A percentile compares a stretch with the other conserved stretches of the same genome.
phyloP scores from a whole-genome alignment of 129 eudicot species.

The Pittosporum tobira region DNA sequence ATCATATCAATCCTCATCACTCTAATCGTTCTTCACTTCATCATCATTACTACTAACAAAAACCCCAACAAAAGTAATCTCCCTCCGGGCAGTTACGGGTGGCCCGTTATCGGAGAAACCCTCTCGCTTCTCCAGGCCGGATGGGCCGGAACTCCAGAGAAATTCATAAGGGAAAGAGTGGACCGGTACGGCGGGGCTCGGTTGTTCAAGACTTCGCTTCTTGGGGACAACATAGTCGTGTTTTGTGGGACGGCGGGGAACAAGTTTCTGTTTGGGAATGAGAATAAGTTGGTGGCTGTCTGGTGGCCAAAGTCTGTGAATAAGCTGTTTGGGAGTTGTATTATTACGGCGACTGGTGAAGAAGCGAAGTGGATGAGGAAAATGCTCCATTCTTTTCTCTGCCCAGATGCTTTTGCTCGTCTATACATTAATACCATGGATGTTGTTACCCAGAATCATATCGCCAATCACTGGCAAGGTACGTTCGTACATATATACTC shows the following conservation, averaged over 20 bases:
- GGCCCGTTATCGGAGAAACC: conserved; percentile 36
- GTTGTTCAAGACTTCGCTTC: conserved; percentile 24
- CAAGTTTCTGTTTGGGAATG: conserved; percentile 37
- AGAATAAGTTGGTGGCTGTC: conserved; percentile 24
- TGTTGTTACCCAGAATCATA: conserved; percentile 24
- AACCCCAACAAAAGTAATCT: no score
- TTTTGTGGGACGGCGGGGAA: conserved; percentile 27
- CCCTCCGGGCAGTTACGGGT: conserved; percentile 40
- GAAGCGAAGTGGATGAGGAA: conserved; percentile 33
- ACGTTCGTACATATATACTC: no score
- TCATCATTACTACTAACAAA: no score
- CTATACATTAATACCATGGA: conserved; percentile 31
- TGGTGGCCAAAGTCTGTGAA: conserved; percentile 41
- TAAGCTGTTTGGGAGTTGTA: conserved; percentile 20
- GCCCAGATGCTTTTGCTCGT: conserved; percentile 31
- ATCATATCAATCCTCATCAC: no score
- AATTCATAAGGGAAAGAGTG: conserved; percentile 18
- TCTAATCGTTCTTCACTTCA: no score
- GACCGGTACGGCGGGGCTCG: conserved; percentile 11
- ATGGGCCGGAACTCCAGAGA: conserved; percentile 20
- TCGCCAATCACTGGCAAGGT: conserved; percentile 35
- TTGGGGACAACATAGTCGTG: conserved; percentile 29
- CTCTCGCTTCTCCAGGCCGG: conserved; percentile 18
- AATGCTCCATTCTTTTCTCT: conserved; percentile 22
- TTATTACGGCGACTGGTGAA: conserved; percentile 13